Conservation (phyloP, 2,329 filamentous ascomycete species). For the Fusarium ramigenum region DNA sequence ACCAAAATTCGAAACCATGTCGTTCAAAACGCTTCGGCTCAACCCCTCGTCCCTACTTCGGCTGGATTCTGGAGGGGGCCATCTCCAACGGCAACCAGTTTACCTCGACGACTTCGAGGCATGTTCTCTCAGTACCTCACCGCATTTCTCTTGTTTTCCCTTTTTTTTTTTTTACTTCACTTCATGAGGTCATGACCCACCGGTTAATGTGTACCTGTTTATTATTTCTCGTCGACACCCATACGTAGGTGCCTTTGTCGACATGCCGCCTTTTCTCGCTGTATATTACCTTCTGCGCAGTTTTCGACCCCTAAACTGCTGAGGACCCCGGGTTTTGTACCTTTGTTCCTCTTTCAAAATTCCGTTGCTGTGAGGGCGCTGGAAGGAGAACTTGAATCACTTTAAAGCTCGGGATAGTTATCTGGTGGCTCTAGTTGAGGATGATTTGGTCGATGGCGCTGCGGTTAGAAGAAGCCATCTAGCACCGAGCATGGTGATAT, state of each 20-base stretch:
- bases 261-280: slow-evolving; percentile 35
- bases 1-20: slow-evolving; percentile 6
- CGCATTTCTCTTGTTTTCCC: slow-evolving; percentile 10
- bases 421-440: slow-evolving; percentile 18
- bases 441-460: slow-evolving; percentile 19
- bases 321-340: slow-evolving; percentile 1
- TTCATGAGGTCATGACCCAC: slow-evolving; percentile 49
- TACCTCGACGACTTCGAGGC: slow-evolving; percentile 4
- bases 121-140: slow-evolving; percentile 20
- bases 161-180: slow-evolving; percentile 22
- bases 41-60: slow-evolving; percentile 32
- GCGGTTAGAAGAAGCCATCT: slow-evolving; percentile 22
- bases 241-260: slow-evolving; percentile 28
- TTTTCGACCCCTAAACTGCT: slow-evolving; percentile 44
- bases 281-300: slow-evolving; percentile 46
- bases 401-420: slow-evolving; percentile 1
- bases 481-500: slow-evolving; percentile 7
- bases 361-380: not conserved
- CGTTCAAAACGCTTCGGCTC: slow-evolving; percentile 17
- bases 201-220: slow-evolving; percentile 50
- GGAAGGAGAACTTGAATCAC: not conserved
- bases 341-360: slow-evolving; percentile 17
- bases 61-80: slow-evolving; percentile 34
- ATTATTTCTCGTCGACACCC: slow-evolving; percentile 28
- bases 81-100: slow-evolving; percentile 7